A percentile compares a stretch with the other conserved stretches of the same genome.
phyloP scores from a whole-genome alignment of 148 eudicot genomes.

The Arctostaphylos glauca region DNA sequence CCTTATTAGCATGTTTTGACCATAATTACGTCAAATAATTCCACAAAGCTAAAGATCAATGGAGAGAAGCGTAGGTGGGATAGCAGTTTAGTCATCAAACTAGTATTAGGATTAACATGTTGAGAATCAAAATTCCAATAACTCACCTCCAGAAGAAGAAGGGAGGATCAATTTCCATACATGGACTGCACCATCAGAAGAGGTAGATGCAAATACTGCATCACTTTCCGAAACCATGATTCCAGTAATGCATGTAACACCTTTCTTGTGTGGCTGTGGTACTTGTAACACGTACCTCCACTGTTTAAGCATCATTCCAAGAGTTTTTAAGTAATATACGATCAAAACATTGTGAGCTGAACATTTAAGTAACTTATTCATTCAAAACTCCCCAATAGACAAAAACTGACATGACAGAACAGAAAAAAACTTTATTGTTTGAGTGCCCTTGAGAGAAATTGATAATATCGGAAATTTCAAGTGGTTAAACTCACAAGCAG shows the following conservation, averaged over 20 bases:
- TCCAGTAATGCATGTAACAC: conserved; percentile 92
- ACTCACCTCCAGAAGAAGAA: conserved; percentile 54
- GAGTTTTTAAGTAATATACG: background rate
- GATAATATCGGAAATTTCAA: background rate
- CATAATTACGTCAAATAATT: background rate
- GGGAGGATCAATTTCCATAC: conserved; percentile 75
- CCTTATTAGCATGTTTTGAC: background rate
- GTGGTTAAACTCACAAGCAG: background rate
- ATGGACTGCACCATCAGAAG: conserved; percentile 78
- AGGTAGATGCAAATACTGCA: conserved; percentile 79
- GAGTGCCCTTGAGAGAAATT: background rate
- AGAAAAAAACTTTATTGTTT: background rate
- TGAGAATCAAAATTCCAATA: background rate
- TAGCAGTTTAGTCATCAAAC: background rate
- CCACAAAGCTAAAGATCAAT: background rate
- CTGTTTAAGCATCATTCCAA: conserved; percentile 28
- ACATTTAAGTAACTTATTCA: conserved; percentile 1
- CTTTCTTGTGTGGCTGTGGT: conserved; percentile 79
- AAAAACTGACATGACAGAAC: background rate
- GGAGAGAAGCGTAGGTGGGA: background rate
- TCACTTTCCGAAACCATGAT: conserved; percentile 59
- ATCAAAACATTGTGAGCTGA: background rate
- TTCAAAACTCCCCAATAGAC: background rate
- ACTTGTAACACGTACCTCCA: conserved; percentile 73
- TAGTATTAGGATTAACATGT: background rate